Evolutionary conservation across 2,329 filamentous ascomycete species (phyloP).

Genomic region (Colletotrichum viniferum): DNA sequence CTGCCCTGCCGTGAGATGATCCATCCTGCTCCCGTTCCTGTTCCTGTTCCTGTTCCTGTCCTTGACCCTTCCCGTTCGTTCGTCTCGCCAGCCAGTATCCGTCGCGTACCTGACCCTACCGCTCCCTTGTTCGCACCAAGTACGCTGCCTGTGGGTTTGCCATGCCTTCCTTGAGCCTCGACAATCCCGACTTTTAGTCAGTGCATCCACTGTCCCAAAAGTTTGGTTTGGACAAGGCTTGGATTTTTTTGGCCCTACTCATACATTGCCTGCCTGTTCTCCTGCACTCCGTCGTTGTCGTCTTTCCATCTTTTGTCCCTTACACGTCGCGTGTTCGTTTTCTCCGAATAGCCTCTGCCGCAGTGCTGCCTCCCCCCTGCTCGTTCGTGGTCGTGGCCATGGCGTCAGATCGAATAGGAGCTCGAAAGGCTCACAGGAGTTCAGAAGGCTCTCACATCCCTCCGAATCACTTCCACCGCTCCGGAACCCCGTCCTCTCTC

Average conservation of each 20-base stretch:
- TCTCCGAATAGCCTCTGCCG: background rate
- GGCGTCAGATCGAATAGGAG: conserved; percentile 20
- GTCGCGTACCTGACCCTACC: background rate
- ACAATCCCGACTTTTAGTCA: conserved; percentile 21
- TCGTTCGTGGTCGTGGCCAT: conserved; percentile 21
- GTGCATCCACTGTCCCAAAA: conserved; percentile 20
- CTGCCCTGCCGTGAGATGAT: background rate
- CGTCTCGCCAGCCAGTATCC: background rate
- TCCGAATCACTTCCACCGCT: conserved; percentile 8
- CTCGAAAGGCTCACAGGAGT: conserved; percentile 24
- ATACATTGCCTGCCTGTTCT: background rate
- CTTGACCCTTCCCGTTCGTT: background rate
- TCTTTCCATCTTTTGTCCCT: background rate
- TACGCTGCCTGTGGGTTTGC: conserved; percentile 16
- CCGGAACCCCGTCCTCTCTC: background rate
- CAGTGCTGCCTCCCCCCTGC: background rate
- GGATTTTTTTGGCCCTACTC: background rate
- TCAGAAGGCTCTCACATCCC: conserved; percentile 23
- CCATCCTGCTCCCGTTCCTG: background rate
- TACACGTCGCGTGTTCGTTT: background rate
- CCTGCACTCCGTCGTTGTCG: background rate
- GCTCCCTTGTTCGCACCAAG: conserved; percentile 11
- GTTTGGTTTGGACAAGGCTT: conserved; percentile 10
- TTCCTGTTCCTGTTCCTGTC: background rate
- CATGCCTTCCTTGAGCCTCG: conserved; percentile 20